Evolutionary conservation across 306 rosid species (phyloP).

Genomic region (Geum urbanum): DNA sequence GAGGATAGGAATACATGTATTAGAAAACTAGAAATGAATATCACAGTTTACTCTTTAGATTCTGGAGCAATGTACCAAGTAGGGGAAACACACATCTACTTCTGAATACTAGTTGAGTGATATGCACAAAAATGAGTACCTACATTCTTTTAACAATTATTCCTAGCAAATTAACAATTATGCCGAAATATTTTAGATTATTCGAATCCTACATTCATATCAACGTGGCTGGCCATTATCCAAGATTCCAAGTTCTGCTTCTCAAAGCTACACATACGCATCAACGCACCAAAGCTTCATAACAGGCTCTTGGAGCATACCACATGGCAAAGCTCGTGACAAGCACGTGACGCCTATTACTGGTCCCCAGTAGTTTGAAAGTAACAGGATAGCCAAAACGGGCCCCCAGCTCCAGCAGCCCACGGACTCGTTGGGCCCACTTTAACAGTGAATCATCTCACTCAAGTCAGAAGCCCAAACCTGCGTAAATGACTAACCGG

Average conservation of each 20-base stretch:
- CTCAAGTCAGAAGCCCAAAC: neutral
- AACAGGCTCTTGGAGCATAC: neutral
- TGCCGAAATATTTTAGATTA: too few relatives aligned
- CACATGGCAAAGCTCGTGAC: neutral
- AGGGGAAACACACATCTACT: too few relatives aligned
- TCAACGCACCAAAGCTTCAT: too few relatives aligned
- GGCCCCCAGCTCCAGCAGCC: too few relatives aligned
- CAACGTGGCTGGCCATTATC: too few relatives aligned
- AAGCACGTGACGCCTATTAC: neutral
- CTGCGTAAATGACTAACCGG: neutral
- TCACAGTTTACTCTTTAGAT: neutral
- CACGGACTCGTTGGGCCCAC: neutral
- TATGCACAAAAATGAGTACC: neutral
- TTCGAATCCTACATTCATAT: too few relatives aligned
- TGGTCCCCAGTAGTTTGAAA: neutral
- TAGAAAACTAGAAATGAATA: conserved; percentile 9
- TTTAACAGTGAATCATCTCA: neutral
- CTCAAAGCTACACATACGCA: too few relatives aligned
- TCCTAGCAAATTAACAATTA: too few relatives aligned
- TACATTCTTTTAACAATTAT: neutral
- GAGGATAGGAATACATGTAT: neutral
- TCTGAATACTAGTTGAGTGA: too few relatives aligned
- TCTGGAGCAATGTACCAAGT: conserved; percentile 7
- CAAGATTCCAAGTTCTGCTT: too few relatives aligned
- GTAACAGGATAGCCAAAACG: too few relatives aligned